Base-by-base conservation (phyloP, 306 rosid species). In the Adenanthera pavonina region DNA sequence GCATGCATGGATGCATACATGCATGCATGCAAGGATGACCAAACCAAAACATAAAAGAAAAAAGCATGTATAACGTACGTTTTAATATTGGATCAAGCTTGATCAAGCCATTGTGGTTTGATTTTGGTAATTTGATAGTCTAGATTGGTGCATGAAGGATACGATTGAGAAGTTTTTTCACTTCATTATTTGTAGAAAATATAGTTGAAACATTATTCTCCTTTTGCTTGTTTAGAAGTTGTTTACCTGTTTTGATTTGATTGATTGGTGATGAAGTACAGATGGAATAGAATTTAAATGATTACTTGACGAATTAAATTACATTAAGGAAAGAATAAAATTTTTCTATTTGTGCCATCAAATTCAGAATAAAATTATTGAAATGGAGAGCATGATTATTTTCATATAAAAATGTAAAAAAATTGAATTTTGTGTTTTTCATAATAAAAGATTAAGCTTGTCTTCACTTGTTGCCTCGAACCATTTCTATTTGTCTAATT, bases 401-500 rank as follows among this genome's bases (percentile, higher is more conserved):
- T 40, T 61, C 43, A 11, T 69, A 52, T 75, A 36, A 73, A 59
- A 64, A 43, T 16, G 7, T 25, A 30, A 65, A 56, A 7, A 75
- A 46, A 6, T 14, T 36, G 75, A 20, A 70, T 54, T 34, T 35
- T 75, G 48, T 47, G 35, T 11, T 13, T 59, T 78, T 79, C 64
- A 69, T 71, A 17, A 69, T 60, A 19, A 20, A 9, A 38, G 34
- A 25, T 35, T 60, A 3, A 11, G 72, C 80, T 73, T 48, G 33
- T 46, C 60, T 33, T 74, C 51, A 38, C 36, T 62, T 81, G 38
- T 53, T 74, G 59, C 51, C 60, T 44, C 64, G 35, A 64, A 64
- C 72, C 40, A 17, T 84, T 81, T 44, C 71, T 64, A 54, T 51
- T 78, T 75, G 61, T 16, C 82, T 84, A 17, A 78, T 71, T 75